phyloP scores from a whole-genome alignment of 2,329 filamentous ascomycete species.

The Pestalotiopsis sp. region DNA sequence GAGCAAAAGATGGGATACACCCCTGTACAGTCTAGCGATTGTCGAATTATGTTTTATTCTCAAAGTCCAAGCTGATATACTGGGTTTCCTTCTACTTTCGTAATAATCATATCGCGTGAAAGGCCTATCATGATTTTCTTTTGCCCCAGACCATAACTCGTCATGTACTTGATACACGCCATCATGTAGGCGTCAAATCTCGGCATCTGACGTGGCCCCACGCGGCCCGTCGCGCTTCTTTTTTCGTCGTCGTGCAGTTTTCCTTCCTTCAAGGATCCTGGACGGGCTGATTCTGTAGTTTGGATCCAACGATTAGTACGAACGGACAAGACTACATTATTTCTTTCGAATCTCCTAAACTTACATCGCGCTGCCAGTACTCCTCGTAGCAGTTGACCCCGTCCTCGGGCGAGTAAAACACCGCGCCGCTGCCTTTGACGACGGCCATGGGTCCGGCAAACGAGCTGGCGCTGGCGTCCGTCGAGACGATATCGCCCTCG shows the following conservation, averaged over 20 bases:
- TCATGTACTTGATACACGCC: not conserved
- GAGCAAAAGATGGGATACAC: no score
- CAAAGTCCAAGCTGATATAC: no score
- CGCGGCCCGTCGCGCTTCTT: not conserved
- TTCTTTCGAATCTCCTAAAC: not conserved
- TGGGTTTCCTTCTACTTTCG: no score
- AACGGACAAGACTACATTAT: no score
- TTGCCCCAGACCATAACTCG: no score
- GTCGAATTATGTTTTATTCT: no score
- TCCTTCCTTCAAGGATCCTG: not conserved
- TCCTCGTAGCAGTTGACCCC: constrained; percentile 12
- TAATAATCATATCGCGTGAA: no score
- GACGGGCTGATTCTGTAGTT: not conserved
- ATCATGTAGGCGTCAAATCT: not conserved
- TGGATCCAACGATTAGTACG: not conserved
- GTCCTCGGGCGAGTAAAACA: constrained; percentile 2
- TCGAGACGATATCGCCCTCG: constrained; percentile 6
- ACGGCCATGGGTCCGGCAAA: constrained; percentile 12
- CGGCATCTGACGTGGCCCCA: not conserved
- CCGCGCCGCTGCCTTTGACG: constrained; percentile 1
- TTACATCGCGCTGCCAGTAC: constrained; percentile 13
- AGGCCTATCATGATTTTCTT: no score
- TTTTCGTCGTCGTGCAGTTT: no score
- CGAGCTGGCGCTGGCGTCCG: constrained; percentile 3
- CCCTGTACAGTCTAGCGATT: no score